Evolutionary conservation across 768 basidiomycete species (phyloP), one percentile per base, ranked within the genome.

Genomic region (Psilocybe azurescens): DNA sequence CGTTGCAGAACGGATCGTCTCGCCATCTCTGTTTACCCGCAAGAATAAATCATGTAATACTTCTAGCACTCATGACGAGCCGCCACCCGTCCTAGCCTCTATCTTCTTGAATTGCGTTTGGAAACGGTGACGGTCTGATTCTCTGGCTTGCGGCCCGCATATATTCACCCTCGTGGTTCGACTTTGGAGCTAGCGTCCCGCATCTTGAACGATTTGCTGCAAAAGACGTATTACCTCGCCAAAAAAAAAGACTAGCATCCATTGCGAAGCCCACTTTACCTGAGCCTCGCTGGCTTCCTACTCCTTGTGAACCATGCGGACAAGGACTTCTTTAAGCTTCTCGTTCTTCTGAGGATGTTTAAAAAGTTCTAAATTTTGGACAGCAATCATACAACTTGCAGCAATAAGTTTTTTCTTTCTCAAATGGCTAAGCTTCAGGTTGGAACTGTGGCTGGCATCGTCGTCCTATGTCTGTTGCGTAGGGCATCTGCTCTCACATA

Each of bases 401-500:
- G 16, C 28, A 14, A 33, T 20, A 14, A 29, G 16, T 20, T 38
- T 33, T 16, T 8, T 2, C 32, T 14, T 58, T 56, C 6, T 16
- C 3, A 33, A 16, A 67, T 64, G 66, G 49, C 55, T 44, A 54
- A 56, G 41, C 33, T 67, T 62, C 60, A 63, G 49, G 61, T 59
- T 11, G 48, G 53, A 28, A 41, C 53, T 32, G 47, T 63, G 29
- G 57, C 62, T 9, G 58, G 58, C 33, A 50, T 66, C 33, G 47
- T 66, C 7, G 53, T 66, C 53, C 57, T 63, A 32, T 63, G 55
- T 56, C 58, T 64, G 14, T 56, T 68, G 20, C 56, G 54, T 16
- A 47, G 57, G 49, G 60, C 60, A n/a, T 29, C 54, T 4, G 67
- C 63, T 53, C 29, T 57, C 39, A 58, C 65, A 11, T 80, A 76